Evolutionary conservation across 768 basidiomycete genomes (phyloP), one percentile per base, ranked within the genome.

Genomic region (Pleurotus tuber-regium): DNA sequence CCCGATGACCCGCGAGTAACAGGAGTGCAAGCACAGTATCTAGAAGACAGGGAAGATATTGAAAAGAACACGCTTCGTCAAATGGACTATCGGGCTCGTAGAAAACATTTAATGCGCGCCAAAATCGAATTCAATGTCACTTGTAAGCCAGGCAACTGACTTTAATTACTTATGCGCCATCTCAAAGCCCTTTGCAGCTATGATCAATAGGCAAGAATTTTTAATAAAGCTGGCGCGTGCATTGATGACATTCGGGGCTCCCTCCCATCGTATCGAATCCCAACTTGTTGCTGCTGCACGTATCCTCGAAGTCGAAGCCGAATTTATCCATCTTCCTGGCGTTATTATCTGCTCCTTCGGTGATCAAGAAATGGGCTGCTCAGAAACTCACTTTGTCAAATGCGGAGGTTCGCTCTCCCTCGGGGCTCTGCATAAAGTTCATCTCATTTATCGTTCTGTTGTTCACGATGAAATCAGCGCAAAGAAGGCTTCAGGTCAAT

Each of bases 391-490:
- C 66, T 92, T 96, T 67, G 77, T 95, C 66, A 92, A 91, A 64
- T 86, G 84, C 52, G 73, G 73, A 24, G 87, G 87, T 14, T 75
- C 84, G 21, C 81, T 97, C 25, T 84, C 89, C 39, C 82, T 98
- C 12, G 93, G 93, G 23, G 83, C 80, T 56, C 78, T 98, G 11
- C 90, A 95, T 59, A 80, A 84, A 26, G 87, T 94, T 1, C 93
- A 97, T 64, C 64, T 82, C 35, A 75, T 95, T 54, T 98, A 97
- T 68, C 86, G 92, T 51, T 66, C 76, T 16, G 94, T 98, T 51
- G 84, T 97, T 5, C 94, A 97, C 67, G 94, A 97, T 62, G 89
- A 92, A 69, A 83, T 92, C 62, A 88, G 88, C 49, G 95, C 92
- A 3, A 84, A 83, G 54, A 75, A 80, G 49, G 95, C 89, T 1